Percentiles rank a stretch among this genome's conserved stretches.
phyloP scores from a whole-genome alignment of 495 filamentous ascomycete species.

The Venustampulla echinocandica region DNA sequence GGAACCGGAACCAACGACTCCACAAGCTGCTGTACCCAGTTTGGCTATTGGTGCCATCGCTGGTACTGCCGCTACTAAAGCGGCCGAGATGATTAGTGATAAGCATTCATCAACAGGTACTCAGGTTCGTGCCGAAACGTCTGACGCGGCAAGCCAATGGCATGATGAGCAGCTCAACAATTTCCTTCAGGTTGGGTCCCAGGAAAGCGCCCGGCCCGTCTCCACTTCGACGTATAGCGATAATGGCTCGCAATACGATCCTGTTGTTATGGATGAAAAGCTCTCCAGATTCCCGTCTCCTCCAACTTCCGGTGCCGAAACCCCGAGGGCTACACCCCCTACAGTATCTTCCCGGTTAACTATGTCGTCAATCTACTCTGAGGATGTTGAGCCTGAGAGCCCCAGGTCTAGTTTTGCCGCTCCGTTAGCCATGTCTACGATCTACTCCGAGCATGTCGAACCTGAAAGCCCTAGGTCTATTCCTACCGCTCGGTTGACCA shows the following conservation, averaged over 20 bases:
- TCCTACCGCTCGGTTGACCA: not conserved
- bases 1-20: conserved; percentile 15
- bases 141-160: conserved; percentile 22
- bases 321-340: conserved; percentile 19
- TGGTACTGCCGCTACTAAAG: conserved; percentile 10
- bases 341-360: conserved; percentile 13
- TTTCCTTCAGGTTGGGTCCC: conserved; percentile 3
- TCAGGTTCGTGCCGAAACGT: conserved; percentile 3
- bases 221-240: conserved; percentile 23
- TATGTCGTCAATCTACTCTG: conserved; percentile 19
- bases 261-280: conserved; percentile 34
- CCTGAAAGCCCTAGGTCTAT: conserved; percentile 1
- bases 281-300: conserved; percentile 39
- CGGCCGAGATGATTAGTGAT: conserved; percentile 3
- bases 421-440: conserved; percentile 19
- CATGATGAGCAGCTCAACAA: conserved; percentile 17
- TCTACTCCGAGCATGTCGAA: conserved; percentile 26
- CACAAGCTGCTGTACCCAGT: conserved; percentile 12
- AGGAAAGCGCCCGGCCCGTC: conserved; percentile 13
- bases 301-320: conserved; percentile 25
- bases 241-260: conserved; percentile 23
- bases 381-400: conserved; percentile 23
- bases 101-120: conserved; percentile 1
- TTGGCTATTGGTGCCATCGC: conserved; percentile 6
- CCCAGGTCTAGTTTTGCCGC: no score